Base-by-base conservation (phyloP, 2,329 filamentous ascomycete species). In the Trichoderma pleuroti region DNA sequence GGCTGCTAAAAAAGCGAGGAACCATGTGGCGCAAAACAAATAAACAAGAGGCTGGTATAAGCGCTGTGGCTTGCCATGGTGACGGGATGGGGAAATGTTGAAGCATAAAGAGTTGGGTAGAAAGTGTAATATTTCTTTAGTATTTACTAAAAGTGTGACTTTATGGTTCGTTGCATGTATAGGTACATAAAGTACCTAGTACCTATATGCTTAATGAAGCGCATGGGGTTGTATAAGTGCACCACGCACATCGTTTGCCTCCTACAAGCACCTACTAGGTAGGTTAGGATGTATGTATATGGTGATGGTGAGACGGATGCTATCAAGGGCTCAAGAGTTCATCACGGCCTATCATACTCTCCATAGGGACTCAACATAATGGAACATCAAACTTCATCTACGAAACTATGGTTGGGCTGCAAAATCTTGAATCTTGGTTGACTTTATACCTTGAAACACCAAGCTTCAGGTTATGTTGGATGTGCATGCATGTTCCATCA, bases 11-110 rank as follows among this genome's bases (percentile, higher is more conserved):
- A 57, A 42, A 6, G 26, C 39, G 30, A 60, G 66, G 66, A 68
- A 68, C 66, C 56, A 24, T 66, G 66, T 68, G 66, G 66, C 61
- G 36, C 52, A 30, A 30, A 4, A 42, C 39, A 42, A 42, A 32
- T 32, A 9, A 42, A 21, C 9, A 57, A 26, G 59, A 42, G 36
- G 36, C 24, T 39, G 28, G 30, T 30, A 28, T 28, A 28, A 28
- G 26, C 26, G 63, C 32, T 21, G 24, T 56, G 63, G 49, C 63
- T 60, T 70, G 46, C 21, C n/a, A 14, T 64, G 61, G 26, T 34
- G n/a, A 52, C 39, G 30, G n/a, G 56, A 10, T 5, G n/a, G 5
- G 5, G 5, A 21, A 21, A 49, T 21, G 21, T 21, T 49, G 42
- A 49, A 49, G n/a, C n/a, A 49, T 21, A 42, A 42, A n/a, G 16